Conservation (phyloP, 2,329 filamentous ascomycete species). For the Podosphaera leucotricha region DNA sequence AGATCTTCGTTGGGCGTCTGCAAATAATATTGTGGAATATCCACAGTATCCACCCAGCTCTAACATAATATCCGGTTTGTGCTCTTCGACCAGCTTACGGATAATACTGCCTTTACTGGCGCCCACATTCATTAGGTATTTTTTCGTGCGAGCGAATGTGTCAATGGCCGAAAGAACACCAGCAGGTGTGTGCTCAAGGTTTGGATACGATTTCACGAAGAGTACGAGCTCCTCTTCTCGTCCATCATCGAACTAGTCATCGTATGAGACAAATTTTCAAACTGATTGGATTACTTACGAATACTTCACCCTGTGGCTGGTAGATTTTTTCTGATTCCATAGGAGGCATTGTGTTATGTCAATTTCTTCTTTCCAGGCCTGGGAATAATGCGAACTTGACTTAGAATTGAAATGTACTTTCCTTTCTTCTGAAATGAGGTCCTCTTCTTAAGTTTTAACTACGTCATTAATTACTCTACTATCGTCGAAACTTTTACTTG, state of each 20-base stretch:
- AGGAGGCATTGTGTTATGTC: slow-evolving; percentile 3
- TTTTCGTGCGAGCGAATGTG: slow-evolving; percentile 37
- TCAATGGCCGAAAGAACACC: slow-evolving; percentile 47
- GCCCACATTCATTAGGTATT: slow-evolving; percentile 63
- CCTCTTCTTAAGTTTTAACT: neutral
- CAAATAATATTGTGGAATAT: slow-evolving; percentile 61
- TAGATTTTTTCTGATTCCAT: slow-evolving; percentile 11
- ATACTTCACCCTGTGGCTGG: slow-evolving; percentile 9
- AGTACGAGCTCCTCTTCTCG: slow-evolving; percentile 51
- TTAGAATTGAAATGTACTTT: neutral
- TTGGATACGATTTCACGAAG: slow-evolving; percentile 37
- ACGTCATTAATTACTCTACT: neutral
- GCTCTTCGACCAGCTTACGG: slow-evolving; percentile 38
- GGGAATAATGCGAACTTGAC: neutral
- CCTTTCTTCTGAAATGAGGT: neutral
- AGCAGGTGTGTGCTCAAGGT: slow-evolving; percentile 38
- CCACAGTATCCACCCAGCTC: slow-evolving; percentile 65
- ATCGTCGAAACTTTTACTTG: neutral
- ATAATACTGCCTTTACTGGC: slow-evolving; percentile 51
- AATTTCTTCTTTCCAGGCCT: neutral
- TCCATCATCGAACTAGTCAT: slow-evolving; percentile 36
- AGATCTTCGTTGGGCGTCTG: slow-evolving; percentile 34
- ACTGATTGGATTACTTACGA: slow-evolving; percentile 4
- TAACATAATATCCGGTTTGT: slow-evolving; percentile 46
- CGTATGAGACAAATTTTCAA: neutral